Evolutionary conservation across 2,329 filamentous ascomycete species (phyloP).

Genomic region (Neofusicoccum sp.): DNA sequence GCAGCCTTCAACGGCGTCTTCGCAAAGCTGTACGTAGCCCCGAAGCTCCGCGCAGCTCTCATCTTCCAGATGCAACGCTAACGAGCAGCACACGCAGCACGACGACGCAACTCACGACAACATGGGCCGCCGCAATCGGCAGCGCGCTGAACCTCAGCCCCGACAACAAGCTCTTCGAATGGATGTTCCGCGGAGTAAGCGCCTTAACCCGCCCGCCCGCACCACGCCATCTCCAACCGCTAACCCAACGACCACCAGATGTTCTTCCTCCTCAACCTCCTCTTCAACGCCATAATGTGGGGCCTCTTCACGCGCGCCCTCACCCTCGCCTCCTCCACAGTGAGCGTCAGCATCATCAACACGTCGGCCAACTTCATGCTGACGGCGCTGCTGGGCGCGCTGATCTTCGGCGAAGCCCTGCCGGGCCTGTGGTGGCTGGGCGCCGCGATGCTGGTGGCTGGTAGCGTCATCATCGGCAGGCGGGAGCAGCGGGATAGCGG

Average conservation of each 20-base stretch:
- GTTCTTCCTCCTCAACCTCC: slow-evolving; percentile 73
- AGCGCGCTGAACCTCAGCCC: slow-evolving; percentile 46
- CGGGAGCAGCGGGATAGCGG: slow-evolving; percentile 55
- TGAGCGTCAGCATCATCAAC: slow-evolving; percentile 78
- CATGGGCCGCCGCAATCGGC: slow-evolving; percentile 51
- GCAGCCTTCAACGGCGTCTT: slow-evolving; percentile 81
- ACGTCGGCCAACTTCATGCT: slow-evolving; percentile 79
- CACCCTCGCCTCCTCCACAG: slow-evolving; percentile 70
- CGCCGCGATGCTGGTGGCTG: slow-evolving; percentile 68
- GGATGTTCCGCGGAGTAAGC: slow-evolving; percentile 52
- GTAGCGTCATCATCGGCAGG: slow-evolving; percentile 74
- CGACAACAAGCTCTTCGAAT: slow-evolving; percentile 50
- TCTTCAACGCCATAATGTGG: slow-evolving; percentile 82
- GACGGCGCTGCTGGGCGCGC: slow-evolving; percentile 67
- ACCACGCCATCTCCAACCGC: slow-evolving; percentile 9
- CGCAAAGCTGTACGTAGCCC: slow-evolving; percentile 67
- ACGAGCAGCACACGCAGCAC: slow-evolving; percentile 44
- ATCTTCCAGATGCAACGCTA: neutral
- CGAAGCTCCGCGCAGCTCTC: no score
- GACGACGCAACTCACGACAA: slow-evolving; percentile 59
- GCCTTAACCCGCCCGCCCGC: neutral
- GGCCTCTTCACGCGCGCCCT: slow-evolving; percentile 76
- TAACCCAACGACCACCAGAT: slow-evolving; percentile 43
- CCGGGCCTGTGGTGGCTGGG: slow-evolving; percentile 76
- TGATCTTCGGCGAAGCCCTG: slow-evolving; percentile 69